Evolutionary conservation across 352 stramenopile genomes (phyloP), one percentile per base, ranked within the genome.

Genomic region (Phytopythium kandeliae): DNA sequence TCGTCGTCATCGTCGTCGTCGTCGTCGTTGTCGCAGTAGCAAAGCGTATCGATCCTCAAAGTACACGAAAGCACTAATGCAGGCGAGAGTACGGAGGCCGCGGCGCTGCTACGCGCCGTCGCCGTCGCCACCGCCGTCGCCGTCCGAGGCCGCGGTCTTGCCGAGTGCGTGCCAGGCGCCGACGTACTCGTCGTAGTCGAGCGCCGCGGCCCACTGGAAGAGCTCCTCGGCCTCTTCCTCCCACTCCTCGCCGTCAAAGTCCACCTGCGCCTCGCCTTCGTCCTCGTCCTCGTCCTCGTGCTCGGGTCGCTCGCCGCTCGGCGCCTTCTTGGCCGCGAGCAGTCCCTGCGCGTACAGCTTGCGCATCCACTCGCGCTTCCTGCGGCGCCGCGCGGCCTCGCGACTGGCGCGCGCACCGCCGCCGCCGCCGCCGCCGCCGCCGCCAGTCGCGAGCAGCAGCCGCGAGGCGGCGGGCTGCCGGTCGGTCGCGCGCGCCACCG

Each of bases 351-450:
- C 61, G 52, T 89, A 92, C 17, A 92, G 63, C 42, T 89, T 85
- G 50, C 80, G 76, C 80, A 92, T 89, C 80, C 80, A 92, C 50
- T 84, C 58, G 25, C 73, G 78, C 56, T 90, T 92, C 64, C 85
- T 78, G 28, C 74, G 54, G 11, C 71, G 74, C 13, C 77, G 71
- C 42, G 72, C 63, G 19, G 58, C 63, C 49, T 85, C 63, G 21
- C 69, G 44, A 57, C 86, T 69, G 42, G 88, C 42, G 19, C 15
- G 40, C 21, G 40, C 22, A 2, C 3, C 15, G 21, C 40, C 9
- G 4, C 28, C 9, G 6, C 22, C 4, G 16, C 28, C 24, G 12
- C n/a, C 24, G 24, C 5, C 6, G 28, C 7, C 11, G 9, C 9
- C 9, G 28, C 28, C 28, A 9, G 28, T 9, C 28, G 28, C 28